These are phyloP conservation scores for Phytophthora pluvialis DNA, from an alignment of 352 stramenopile species.

Conservation along the genomic window DNA sequence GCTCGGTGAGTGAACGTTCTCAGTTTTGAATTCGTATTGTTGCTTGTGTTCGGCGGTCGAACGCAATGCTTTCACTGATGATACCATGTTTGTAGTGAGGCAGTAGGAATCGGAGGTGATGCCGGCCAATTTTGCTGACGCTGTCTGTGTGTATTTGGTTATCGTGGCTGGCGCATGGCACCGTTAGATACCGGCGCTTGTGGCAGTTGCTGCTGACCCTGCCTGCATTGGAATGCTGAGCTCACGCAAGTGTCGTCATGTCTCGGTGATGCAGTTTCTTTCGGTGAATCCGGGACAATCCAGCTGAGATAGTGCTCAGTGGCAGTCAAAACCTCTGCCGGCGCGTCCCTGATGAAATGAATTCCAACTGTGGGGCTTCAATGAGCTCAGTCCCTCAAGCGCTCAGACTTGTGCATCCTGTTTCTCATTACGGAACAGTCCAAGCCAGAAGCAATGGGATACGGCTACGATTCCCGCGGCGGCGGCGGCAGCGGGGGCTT, in stretches of 20 bases:
- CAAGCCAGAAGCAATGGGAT: slow-evolving; percentile 12
- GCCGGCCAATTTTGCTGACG: too few relatives aligned
- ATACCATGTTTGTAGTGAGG: too few relatives aligned
- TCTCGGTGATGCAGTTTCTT: neutral
- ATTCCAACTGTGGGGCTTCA: too few relatives aligned
- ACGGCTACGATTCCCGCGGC: slow-evolving; percentile 13
- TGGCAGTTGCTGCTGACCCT: neutral
- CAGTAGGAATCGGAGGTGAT: too few relatives aligned
- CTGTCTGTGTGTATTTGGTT: too few relatives aligned
- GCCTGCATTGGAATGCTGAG: neutral
- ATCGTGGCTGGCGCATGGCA: too few relatives aligned
- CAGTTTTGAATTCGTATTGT: slow-evolving; percentile 20
- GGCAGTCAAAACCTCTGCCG: slow-evolving; percentile 2
- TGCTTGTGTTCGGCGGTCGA: neutral
- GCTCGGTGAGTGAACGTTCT: slow-evolving; percentile 13
- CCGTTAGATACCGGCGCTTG: too few relatives aligned
- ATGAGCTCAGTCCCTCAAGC: neutral
- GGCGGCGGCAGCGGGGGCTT: neutral
- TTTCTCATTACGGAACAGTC: neutral
- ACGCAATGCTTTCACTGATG: too few relatives aligned
- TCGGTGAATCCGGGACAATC: slow-evolving; percentile 1
- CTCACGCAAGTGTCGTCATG: neutral
- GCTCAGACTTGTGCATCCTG: neutral
- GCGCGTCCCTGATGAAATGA: neutral
- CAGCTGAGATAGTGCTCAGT: slow-evolving; percentile 1